phyloP scores from a whole-genome alignment of 257 asterid species.

The Haberlea rhodopensis region DNA sequence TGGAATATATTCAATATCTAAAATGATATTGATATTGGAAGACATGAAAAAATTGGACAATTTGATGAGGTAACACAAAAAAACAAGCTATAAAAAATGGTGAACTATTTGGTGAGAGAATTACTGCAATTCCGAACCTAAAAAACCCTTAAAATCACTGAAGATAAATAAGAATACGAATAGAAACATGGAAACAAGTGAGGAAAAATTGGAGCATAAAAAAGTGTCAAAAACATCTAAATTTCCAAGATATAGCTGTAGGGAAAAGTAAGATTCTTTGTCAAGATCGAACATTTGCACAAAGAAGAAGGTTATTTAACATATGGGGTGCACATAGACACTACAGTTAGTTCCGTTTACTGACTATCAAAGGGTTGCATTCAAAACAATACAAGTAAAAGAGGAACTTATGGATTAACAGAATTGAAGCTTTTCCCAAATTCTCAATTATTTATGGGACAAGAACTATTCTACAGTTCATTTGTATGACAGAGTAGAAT shows the following conservation, averaged over 20 bases:
- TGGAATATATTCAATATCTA: neutral
- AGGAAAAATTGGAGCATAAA: neutral
- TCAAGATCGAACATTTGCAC: neutral
- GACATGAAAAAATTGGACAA: too few relatives aligned
- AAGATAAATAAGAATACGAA: too few relatives aligned
- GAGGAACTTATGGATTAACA: neutral
- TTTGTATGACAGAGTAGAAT: too few relatives aligned
- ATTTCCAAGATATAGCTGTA: neutral
- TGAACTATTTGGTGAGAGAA: neutral
- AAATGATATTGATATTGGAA: too few relatives aligned
- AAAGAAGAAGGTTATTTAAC: constrained; percentile 6
- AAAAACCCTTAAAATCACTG: too few relatives aligned
- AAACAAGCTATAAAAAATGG: too few relatives aligned
- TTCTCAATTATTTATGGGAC: too few relatives aligned
- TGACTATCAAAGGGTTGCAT: neutral
- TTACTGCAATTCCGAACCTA: neutral
- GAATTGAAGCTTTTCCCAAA: too few relatives aligned
- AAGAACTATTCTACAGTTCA: too few relatives aligned
- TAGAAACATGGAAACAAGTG: neutral
- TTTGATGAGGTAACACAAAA: too few relatives aligned
- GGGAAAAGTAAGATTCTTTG: neutral
- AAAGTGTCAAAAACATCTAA: neutral
- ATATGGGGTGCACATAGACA: constrained; percentile 7
- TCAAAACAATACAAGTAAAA: neutral
- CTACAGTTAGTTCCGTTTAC: constrained; percentile 1